phyloP scores from a whole-genome alignment of 2,329 filamentous ascomycete species.

The Davidsoniella virescens region DNA sequence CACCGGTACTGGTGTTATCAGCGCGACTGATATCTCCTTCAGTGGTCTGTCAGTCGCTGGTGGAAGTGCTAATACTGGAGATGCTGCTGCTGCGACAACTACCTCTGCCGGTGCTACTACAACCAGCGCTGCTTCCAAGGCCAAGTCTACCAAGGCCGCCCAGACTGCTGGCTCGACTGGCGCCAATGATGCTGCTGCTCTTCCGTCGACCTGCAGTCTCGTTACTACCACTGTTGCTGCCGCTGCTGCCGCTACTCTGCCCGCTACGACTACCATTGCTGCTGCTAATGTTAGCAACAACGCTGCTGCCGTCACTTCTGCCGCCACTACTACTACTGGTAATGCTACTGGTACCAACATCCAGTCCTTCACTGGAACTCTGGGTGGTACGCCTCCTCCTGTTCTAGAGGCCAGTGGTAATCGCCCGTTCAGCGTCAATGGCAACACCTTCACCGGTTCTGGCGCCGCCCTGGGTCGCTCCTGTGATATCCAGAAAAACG shows the following conservation, averaged over 20 bases:
- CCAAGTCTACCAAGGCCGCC: conserved; percentile 4
- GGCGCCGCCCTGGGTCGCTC: conserved; percentile 31
- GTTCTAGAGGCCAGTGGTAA: conserved; percentile 22
- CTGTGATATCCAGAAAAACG: conserved; percentile 34
- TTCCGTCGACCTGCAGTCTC: conserved; percentile 8
- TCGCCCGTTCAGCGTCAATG: conserved; percentile 36
- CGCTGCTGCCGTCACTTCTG: conserved; percentile 3
- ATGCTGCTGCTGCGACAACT: conserved; percentile 3
- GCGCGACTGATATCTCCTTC: conserved; percentile 17
- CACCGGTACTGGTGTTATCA: conserved; percentile 20
- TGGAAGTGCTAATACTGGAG: conserved; percentile 5
- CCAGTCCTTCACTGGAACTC: conserved; percentile 29
- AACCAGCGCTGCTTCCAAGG: conserved; percentile 1
- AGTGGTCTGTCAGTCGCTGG: conserved; percentile 15
- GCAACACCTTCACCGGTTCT: conserved; percentile 34
- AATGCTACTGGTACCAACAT: conserved; percentile 21
- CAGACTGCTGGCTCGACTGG: not conserved
- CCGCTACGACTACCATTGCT: conserved; percentile 10
- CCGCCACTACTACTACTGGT: conserved; percentile 9
- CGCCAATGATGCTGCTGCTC: not conserved
- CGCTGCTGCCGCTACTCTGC: not conserved
- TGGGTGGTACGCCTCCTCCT: conserved; percentile 26
- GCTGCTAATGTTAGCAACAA: not conserved
- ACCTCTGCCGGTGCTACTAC: conserved; percentile 4
- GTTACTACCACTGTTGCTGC: conserved; percentile 10